Base-by-base conservation (phyloP, 192 early-diverging fungal species). In the Umbelopsis ramanniana region DNA sequence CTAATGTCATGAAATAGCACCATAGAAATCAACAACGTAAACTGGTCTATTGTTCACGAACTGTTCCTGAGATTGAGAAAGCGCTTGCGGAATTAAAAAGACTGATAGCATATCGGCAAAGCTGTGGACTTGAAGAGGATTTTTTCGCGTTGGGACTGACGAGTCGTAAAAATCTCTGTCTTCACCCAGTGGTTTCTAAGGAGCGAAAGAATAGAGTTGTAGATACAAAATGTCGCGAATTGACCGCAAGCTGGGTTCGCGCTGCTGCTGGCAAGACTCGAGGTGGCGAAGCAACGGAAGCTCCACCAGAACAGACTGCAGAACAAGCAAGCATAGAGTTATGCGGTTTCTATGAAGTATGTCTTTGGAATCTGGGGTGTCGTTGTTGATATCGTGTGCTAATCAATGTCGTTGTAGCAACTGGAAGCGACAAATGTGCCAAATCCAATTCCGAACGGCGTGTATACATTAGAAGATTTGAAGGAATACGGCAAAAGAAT, bases 41-140 rank as follows among this genome's bases (percentile, higher is more conserved):
- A 80, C 84, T 99, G 14, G 92, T 99, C n/a, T 99, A 99, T 85
- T 99, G 98, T 76, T 99, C 98, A 43, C 95, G 98, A 77, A 99
- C 98, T 4, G 97, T 99, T 21, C 98, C 98, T 10, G 98, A 99
- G 74, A 98, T 99, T 70, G 98, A 99, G 81, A 99, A 99, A 81
- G 96, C 97, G 3, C 80, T 99, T 53, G 93, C 93, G 6, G 98
- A 99, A 86, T 87, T 99, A 70, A 92, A 96, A 76, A 87, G 95
- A 23, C 74, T 99, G 76, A 93, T 97, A 72, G 91, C 84, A 43
- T 99, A 95, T 79, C 82, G 98, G 19, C 83, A 79, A 75, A 76
- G 78, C 48, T 79, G 89, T 33, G 94, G 92, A 1, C 75, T 87
- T 4, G 79, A 89, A 22, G 94, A 96, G 52, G 77, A 87, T 26